Conservation (phyloP, 805 yeast species). For the Naumovozyma dairenensis region DNA sequence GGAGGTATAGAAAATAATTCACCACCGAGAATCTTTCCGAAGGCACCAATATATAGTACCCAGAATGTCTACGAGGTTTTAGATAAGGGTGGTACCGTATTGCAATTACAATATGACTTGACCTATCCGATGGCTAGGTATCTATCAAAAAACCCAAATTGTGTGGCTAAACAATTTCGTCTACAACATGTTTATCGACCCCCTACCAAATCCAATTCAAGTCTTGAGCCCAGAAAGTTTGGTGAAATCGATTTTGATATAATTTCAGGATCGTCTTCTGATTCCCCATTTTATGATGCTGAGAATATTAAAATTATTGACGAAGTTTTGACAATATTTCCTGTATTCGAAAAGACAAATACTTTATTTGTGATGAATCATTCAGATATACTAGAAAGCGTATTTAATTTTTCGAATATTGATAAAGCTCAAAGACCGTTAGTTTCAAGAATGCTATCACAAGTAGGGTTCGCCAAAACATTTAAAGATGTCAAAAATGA, state of each 20-base stretch:
- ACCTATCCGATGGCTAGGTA: conserved; percentile 84
- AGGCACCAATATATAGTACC: conserved; percentile 57
- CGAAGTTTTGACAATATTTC: conserved; percentile 57
- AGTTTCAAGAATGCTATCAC: conserved; percentile 65
- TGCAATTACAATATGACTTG: conserved; percentile 83
- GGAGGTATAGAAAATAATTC: conserved; percentile 76
- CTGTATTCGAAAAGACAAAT: conserved; percentile 51
- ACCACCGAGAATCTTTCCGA: conserved; percentile 68
- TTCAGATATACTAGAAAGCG: conserved; percentile 62
- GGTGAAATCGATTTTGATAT: conserved; percentile 85
- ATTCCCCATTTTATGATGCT: conserved; percentile 62
- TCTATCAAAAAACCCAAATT: conserved; percentile 49
- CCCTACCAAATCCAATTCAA: conserved; percentile 36
- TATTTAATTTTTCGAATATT: conserved; percentile 74
- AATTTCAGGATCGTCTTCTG: conserved; percentile 38
- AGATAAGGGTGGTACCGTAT: conserved; percentile 77
- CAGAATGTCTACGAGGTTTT: conserved; percentile 69
- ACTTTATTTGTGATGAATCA: conserved; percentile 66
- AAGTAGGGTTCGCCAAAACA: conserved; percentile 59
- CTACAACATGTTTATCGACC: conserved; percentile 79
- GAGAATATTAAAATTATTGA: conserved; percentile 78
- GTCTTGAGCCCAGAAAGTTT: conserved; percentile 67
- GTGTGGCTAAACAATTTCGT: conserved; percentile 49
- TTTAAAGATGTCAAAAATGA: conserved; percentile 48
- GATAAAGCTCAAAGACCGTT: conserved; percentile 62